Conservation (phyloP, 2,329 filamentous ascomycete genomes). For the Ophioceras dolichostomum region DNA sequence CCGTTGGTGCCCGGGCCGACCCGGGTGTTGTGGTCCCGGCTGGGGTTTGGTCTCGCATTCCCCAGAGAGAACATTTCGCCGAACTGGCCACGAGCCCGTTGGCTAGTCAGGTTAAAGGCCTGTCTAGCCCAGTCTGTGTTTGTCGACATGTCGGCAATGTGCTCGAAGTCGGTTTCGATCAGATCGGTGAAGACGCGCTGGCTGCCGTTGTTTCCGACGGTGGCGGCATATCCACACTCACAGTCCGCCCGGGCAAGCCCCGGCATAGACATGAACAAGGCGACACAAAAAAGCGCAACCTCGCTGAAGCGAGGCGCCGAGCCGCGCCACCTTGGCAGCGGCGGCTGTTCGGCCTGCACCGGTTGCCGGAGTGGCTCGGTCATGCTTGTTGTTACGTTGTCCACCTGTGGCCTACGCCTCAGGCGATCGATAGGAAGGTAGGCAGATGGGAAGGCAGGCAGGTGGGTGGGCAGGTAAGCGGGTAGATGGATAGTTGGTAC, state of each 20-base stretch:
- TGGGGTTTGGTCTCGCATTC: slow-evolving; percentile 38
- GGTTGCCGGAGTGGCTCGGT: too few species aligned
- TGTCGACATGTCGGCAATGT: slow-evolving; percentile 31
- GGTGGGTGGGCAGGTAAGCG: too few species aligned
- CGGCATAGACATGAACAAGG: slow-evolving; percentile 7
- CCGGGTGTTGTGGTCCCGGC: slow-evolving; percentile 27
- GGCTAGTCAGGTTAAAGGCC: slow-evolving; percentile 50
- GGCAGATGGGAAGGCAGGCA: too few species aligned
- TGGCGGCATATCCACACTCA: slow-evolving; percentile 59
- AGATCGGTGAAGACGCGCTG: slow-evolving; percentile 52
- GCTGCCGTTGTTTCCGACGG: slow-evolving; percentile 23
- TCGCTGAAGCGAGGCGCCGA: neutral
- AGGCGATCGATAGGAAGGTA: too few species aligned
- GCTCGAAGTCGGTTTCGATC: slow-evolving; percentile 61
- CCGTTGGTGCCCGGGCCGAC: slow-evolving; percentile 27
- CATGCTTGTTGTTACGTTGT: too few species aligned
- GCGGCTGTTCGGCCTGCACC: too few species aligned
- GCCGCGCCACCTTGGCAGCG: too few species aligned
- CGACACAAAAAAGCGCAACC: slow-evolving; percentile 2
- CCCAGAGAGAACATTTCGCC: slow-evolving; percentile 48
- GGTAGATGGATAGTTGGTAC: too few species aligned
- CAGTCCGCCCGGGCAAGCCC: slow-evolving; percentile 33
- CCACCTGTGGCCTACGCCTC: too few species aligned
- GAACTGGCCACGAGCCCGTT: slow-evolving; percentile 46
- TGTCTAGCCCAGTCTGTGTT: slow-evolving; percentile 55